Evolutionary conservation across 2,329 filamentous ascomycete species (phyloP), one percentile per base, ranked within the genome.

Genomic region (Neonectria faginata): DNA sequence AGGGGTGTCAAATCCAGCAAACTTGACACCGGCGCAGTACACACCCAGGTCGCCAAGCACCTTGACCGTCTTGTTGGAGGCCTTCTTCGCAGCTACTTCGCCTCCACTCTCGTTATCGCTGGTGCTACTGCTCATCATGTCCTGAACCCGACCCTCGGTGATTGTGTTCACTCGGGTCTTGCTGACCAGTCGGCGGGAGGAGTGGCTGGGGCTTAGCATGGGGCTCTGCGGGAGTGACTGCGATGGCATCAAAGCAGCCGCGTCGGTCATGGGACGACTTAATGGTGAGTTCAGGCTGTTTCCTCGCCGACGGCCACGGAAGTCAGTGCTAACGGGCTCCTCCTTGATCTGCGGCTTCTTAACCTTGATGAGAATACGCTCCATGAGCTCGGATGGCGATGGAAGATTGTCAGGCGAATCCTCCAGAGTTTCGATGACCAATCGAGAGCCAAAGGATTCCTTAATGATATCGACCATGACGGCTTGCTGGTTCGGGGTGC

Each of bases 391-490:
- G 51, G 96, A 92, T 0, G 96, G 96, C 1, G 93, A 92, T 0
- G 96, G 96, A 12, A 98, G 85, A 63, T 87, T 86, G 67, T 89
- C 85, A 3, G 87, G 85, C 50, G 90, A 88, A 2, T 87, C 84
- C 65, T 93, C 88, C 18, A 97, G 79, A 0, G 93, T 92, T 71
- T 93, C 88, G 0, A 90, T 88, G 12, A 98, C 84, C 48, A 99
- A 86, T 70, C 89, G 89, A n/a, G 90, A 83, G 29, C 92, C 92
- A 77, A 97, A 97, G 10, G 92, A 88, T 31, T 91, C 89, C 74
- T 90, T 91, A 88, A 98, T 97, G 67, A 93, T 96, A 65, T 91
- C 89, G 22, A 94, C 92, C 96, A 99, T 98, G 48, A 88, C 86
- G 20, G 88, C 84, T 78, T 99, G 96, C 76, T 98, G 96, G 12